Base-by-base conservation (phyloP, 2,329 filamentous ascomycete genomes). In the Aspergillus jensenii region DNA sequence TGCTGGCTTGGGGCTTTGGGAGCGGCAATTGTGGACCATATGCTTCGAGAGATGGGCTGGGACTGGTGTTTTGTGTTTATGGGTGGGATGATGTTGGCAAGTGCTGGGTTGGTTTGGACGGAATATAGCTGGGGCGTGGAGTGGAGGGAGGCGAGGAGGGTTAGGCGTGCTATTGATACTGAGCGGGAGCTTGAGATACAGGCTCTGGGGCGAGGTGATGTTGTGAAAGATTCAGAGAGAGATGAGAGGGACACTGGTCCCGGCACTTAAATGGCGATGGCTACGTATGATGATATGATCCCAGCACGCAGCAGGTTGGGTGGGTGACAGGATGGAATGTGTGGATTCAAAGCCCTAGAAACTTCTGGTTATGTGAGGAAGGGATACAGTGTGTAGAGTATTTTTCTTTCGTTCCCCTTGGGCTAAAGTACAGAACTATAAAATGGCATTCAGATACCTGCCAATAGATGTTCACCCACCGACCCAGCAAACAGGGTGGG, bases 51-150 rank as follows among this genome's bases (percentile, higher is more conserved):
- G 1, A 64, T 71, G 56, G 69, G 68, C 1, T 58, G 62, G 47
- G 68, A 67, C 2, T 71, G 68, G 68, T 68, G 61, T 43, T 74
- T 71, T 58, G 62, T 63, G 17, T 60, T 71, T 15, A 45, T 72
- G 8, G 68, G 64, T 0, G 21, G 62, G 8, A 14, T 61, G 12
- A 61, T 65, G 59, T 46, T 44, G n/a, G 54, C 46, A 35, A 58
- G 57, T 6, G 19, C 65, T 50, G 62, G 50, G 4, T 48, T 68
- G 52, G 55, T 66, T 7, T 64, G 56, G 59, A 15, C 62, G 6
- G 63, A 67, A 41, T 55, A 35, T 19, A 11, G 53, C 4, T 58
- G 56, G 25, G 67, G 65, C 2, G 67, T 65, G 63, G 40, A 54
- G 4, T 67, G 64, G 66, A 59, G 64, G 51, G 59, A 64, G 37